phyloP scores from a whole-genome alignment of 2,329 filamentous ascomycete species.

The Acarospora socialis region DNA sequence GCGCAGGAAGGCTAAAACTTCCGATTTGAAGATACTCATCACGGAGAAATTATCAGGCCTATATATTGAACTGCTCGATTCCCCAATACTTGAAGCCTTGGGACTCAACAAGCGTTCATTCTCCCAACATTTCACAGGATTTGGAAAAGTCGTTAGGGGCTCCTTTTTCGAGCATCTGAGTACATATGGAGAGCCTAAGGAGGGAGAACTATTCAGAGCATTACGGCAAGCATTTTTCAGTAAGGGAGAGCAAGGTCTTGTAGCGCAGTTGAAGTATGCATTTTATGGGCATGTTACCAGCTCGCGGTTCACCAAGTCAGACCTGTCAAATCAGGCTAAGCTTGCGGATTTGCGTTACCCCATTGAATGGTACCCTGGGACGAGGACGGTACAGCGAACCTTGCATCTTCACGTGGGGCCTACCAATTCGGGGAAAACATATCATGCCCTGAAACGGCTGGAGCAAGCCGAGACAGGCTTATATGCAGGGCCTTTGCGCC shows the following conservation, averaged over 20 bases:
- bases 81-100: no score
- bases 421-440: constrained; percentile 97
- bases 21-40: no score
- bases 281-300: constrained; percentile 54
- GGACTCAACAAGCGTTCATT: no score
- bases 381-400: constrained; percentile 63
- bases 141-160: no score
- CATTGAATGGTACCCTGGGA: constrained; percentile 80
- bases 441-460: constrained; percentile 74
- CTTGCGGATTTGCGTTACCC: constrained; percentile 79
- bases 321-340: constrained; percentile 45
- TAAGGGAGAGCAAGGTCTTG: constrained; percentile 37
- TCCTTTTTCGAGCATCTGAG: no score
- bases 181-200: no score
- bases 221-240: constrained; percentile 47
- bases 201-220: constrained; percentile 41
- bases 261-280: constrained; percentile 47
- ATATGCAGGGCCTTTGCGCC: constrained; percentile 76
- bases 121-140: no score
- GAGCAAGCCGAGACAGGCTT: constrained; percentile 63
- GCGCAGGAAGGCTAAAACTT: no score
- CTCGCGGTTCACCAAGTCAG: constrained; percentile 36
- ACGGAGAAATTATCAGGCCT: no score
- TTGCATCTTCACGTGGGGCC: constrained; percentile 91
- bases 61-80: no score